phyloP scores from a whole-genome alignment of 139 green algal genomes.

The Tetradesmus obliquus region DNA sequence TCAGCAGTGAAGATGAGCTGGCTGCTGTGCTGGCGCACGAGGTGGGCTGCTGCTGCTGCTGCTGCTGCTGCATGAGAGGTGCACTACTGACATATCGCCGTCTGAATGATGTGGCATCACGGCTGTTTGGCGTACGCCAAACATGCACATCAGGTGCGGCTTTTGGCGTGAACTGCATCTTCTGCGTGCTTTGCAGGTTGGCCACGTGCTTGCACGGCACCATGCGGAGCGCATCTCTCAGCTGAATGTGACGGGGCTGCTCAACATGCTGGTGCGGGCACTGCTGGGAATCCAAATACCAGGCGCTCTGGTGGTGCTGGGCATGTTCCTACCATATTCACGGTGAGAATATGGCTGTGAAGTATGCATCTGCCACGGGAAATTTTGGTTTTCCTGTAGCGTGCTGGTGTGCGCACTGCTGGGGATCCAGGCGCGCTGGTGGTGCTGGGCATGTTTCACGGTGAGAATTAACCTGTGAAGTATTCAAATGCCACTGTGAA shows the following conservation, averaged over 20 bases:
- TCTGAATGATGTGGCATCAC: no score
- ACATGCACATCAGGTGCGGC: not conserved
- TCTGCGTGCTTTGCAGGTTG: conserved; percentile 39
- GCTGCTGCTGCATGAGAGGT: not conserved
- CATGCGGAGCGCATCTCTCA: conserved; percentile 65
- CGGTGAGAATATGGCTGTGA: conserved; percentile 43
- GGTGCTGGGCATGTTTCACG: not conserved
- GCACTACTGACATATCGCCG: not conserved
- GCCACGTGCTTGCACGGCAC: conserved; percentile 84
- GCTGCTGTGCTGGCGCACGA: conserved; percentile 91
- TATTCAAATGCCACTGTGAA: not conserved
- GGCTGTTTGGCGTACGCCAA: no score
- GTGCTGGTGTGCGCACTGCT: no score
- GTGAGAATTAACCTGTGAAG: not conserved
- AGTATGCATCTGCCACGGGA: no score
- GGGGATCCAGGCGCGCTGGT: not conserved
- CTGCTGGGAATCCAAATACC: conserved; percentile 67
- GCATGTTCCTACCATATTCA: conserved; percentile 75
- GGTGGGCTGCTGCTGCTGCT: conserved; percentile 1
- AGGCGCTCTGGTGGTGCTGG: conserved; percentile 44
- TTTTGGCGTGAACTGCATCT: not conserved
- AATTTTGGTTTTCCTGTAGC: no score
- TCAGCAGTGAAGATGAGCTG: conserved; percentile 80
- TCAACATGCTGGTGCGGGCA: conserved; percentile 44
- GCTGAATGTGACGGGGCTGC: conserved; percentile 29